These are phyloP conservation scores for Cladosporium sp. DNA, from an alignment of 2,329 filamentous ascomycete genomes.

Conservation along the genomic window DNA sequence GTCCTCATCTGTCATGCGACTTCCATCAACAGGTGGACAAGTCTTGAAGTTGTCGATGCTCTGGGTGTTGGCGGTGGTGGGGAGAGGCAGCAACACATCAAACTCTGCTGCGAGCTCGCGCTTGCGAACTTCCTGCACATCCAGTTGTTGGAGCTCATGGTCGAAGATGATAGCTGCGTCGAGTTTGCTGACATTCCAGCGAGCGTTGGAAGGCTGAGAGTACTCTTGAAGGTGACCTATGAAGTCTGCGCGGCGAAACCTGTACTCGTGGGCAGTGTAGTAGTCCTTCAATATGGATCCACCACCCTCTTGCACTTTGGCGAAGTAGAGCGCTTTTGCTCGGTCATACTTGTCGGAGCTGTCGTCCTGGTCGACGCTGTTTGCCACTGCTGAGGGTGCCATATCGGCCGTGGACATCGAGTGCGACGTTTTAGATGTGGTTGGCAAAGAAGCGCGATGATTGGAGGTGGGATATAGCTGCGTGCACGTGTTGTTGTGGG, in stretches of 20 bases:
- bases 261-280: slow-evolving; percentile 24
- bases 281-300: slow-evolving; percentile 24
- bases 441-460: neutral
- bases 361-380: neutral
- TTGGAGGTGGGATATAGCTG: neutral
- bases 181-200: slow-evolving; percentile 18
- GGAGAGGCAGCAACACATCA: slow-evolving; percentile 23
- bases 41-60: slow-evolving; percentile 22
- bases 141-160: slow-evolving; percentile 14
- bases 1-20: neutral
- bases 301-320: slow-evolving; percentile 15
- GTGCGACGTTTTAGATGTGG: neutral
- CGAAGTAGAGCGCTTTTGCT: neutral
- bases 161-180: slow-evolving; percentile 21
- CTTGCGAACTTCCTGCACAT: slow-evolving; percentile 22
- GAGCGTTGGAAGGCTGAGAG: neutral
- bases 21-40: slow-evolving; percentile 16
- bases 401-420: neutral
- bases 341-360: neutral
- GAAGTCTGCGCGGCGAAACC: slow-evolving; percentile 21
- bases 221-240: slow-evolving; percentile 22
- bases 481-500: neutral
- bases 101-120: slow-evolving; percentile 21
- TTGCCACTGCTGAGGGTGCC: neutral
- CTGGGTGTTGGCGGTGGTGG: slow-evolving; percentile 26